Base-by-base conservation (phyloP, 106 monocot species). In the Ottelia alismoides region DNA sequence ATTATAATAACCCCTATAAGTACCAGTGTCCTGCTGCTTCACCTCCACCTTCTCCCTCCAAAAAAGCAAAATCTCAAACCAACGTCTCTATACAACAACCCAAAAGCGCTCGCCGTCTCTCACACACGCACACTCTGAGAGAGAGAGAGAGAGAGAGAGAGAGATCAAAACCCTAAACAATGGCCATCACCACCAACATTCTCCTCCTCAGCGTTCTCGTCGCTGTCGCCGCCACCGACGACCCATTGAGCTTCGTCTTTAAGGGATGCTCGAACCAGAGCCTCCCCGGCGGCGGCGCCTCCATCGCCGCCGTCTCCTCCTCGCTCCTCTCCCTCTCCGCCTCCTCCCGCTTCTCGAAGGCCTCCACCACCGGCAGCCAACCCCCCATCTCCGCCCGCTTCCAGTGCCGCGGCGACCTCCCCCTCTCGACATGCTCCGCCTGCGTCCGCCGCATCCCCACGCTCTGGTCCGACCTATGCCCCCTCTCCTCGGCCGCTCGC, bases 391-490 rank as follows among this genome's bases (percentile, higher is more conserved):
- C 64, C 60, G 82, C 78, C 17, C 76, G 82, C 53, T 89, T 74
- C 51, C 89, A 89, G 51, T 89, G 88, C 74, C 73, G 88, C 25
- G 88, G 88, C 11, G 88, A 89, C 35, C 73, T 89, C 53, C 32
- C 57, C 68, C 24, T 53, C 68, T n/a, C 66, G 19, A 79, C 79
- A 49, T 89, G 88, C 62, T 49, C 83, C 47, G 28, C 70, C 47
- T 89, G 88, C 73, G 74, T 83, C 22, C 44, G 45, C 25, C 67
- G 65, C 27, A 63, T 69, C 21, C 53, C 76, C 25, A 45, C 76
- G 16, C 63, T 69, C 64, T 89, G 79, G 79, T 30, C 58, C 17
- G 21, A 53, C 11, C 61, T 83, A 14, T 89, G 88, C 58, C 74
- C 72, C 16, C 40, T 31, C 29, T 58, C 78, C 50, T 80, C 66